Percentiles rank a stretch among this genome's conserved stretches.
Conservation (phyloP, 139 green algal genomes). For the Eudorina sp. region DNA sequence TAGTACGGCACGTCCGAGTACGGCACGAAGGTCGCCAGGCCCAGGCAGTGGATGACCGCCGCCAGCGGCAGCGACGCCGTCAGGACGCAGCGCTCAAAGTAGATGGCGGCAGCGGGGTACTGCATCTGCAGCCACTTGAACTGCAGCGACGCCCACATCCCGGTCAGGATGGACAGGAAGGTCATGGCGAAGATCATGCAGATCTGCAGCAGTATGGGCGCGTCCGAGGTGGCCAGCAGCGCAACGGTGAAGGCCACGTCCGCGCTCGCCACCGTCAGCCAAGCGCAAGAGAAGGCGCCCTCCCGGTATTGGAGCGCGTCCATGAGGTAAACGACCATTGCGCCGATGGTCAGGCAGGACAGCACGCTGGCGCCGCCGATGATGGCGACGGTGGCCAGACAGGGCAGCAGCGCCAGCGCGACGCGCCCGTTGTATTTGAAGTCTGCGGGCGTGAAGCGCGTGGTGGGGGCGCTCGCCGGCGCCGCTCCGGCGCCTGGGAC, state of each 20-base stretch:
- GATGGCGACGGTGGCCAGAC: slow-evolving; percentile 77
- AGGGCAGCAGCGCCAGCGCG: slow-evolving; percentile 82
- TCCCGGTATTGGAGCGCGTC: slow-evolving; percentile 86
- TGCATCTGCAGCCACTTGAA: slow-evolving; percentile 93
- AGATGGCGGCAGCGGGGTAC: slow-evolving; percentile 86
- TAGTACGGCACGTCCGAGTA: slow-evolving; percentile 87
- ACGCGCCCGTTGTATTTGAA: slow-evolving; percentile 88
- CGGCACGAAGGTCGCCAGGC: slow-evolving; percentile 66
- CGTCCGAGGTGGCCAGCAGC: slow-evolving; percentile 31
- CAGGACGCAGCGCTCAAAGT: slow-evolving; percentile 90
- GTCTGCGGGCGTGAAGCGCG: slow-evolving; percentile 63
- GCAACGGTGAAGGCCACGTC: slow-evolving; percentile 73
- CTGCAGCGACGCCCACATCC: slow-evolving; percentile 91
- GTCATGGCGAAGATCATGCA: slow-evolving; percentile 41
- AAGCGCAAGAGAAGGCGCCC: slow-evolving; percentile 82
- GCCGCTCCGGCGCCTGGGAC: background rate
- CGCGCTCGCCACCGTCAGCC: slow-evolving; percentile 79
- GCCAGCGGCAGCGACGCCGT: slow-evolving; percentile 74
- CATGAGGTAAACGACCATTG: slow-evolving; percentile 91
- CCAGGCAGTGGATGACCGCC: slow-evolving; percentile 73
- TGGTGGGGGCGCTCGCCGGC: background rate
- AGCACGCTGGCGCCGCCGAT: slow-evolving; percentile 78
- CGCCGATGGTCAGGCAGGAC: slow-evolving; percentile 72
- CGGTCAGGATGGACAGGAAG: slow-evolving; percentile 22
- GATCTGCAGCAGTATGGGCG: slow-evolving; percentile 45